phyloP scores from a whole-genome alignment of 2,329 filamentous ascomycete species.

The Myriosclerotinia curreyana region DNA sequence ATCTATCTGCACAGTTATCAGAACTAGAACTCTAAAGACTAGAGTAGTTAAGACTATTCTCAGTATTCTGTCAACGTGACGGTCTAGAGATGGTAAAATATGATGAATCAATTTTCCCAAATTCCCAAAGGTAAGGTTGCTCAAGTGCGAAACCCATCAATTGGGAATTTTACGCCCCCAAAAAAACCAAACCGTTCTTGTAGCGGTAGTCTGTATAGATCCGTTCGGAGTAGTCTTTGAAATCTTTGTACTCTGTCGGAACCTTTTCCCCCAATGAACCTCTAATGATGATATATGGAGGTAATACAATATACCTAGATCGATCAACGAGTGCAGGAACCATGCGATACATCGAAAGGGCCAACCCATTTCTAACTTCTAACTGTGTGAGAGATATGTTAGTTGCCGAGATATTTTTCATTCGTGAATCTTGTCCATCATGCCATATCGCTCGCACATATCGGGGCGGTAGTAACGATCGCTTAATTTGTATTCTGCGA shows the following conservation, averaged over 20 bases:
- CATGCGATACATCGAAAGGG: slow-evolving; percentile 21
- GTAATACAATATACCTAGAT: slow-evolving; percentile 15
- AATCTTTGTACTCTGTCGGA: slow-evolving; percentile 1
- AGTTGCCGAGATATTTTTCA: slow-evolving; percentile 19
- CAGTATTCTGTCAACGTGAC: no score
- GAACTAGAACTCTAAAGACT: background rate
- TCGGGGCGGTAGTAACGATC: slow-evolving; percentile 21
- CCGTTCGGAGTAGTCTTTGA: background rate
- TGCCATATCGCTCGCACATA: slow-evolving; percentile 17
- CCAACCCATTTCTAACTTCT: background rate
- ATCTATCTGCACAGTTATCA: background rate
- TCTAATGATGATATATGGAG: slow-evolving; percentile 6
- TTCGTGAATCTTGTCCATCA: slow-evolving; percentile 23
- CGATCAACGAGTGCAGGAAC: slow-evolving; percentile 20
- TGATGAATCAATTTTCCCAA: slow-evolving; percentile 3
- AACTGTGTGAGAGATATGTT: background rate
- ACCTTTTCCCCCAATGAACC: slow-evolving; percentile 11
- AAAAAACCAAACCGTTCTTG: no score
- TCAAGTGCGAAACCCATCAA: slow-evolving; percentile 17
- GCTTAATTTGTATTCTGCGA: slow-evolving; percentile 21
- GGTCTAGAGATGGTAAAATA: slow-evolving; percentile 14
- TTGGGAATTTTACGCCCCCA: slow-evolving; percentile 21
- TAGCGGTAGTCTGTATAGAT: background rate
- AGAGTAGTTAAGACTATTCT: no score
- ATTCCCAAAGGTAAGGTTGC: background rate